Evolutionary conservation across 1,284 basidiomycete genomes (phyloP).

Genomic region (Ganoderma boninense): DNA sequence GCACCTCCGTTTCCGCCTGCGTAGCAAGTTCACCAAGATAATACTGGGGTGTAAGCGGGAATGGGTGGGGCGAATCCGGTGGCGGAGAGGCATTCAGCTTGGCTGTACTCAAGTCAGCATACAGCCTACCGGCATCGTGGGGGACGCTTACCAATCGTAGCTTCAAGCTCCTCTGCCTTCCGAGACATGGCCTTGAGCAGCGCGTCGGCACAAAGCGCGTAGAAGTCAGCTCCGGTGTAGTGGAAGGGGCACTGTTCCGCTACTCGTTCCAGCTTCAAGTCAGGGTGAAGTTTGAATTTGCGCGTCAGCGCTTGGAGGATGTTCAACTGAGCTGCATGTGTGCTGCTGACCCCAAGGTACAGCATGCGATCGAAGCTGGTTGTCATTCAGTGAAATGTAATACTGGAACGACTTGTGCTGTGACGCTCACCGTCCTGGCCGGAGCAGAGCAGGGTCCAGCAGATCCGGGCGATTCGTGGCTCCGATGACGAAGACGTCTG

Average conservation of each 20-base stretch:
- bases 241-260: conserved; percentile 90
- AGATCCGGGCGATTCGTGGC: conserved; percentile 98
- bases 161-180: conserved; percentile 84
- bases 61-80: conserved; percentile 57
- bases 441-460: conserved; percentile 90
- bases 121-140: neutral
- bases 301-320: conserved; percentile 93
- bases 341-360: conserved; percentile 93
- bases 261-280: conserved; percentile 71
- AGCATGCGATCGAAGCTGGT: conserved; percentile 95
- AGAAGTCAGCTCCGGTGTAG: conserved; percentile 97
- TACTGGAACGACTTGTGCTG: no score
- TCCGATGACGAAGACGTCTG: conserved; percentile 94
- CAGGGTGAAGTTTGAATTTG: conserved; percentile 87
- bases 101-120: conserved; percentile 45
- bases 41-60: conserved; percentile 90
- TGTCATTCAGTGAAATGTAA: neutral
- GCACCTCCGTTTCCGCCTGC: conserved; percentile 77
- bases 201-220: conserved; percentile 96
- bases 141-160: conserved; percentile 62
- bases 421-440: conserved; percentile 80
- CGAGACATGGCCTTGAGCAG: conserved; percentile 95
- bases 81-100: conserved; percentile 55
- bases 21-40: conserved; percentile 90
- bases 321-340: conserved; percentile 86